A percentile compares a stretch with the other conserved stretches of the same genome.
These are phyloP conservation scores for Paxillus ammoniavirescens DNA, from an alignment of 768 basidiomycete genomes.

Conservation along the genomic window DNA sequence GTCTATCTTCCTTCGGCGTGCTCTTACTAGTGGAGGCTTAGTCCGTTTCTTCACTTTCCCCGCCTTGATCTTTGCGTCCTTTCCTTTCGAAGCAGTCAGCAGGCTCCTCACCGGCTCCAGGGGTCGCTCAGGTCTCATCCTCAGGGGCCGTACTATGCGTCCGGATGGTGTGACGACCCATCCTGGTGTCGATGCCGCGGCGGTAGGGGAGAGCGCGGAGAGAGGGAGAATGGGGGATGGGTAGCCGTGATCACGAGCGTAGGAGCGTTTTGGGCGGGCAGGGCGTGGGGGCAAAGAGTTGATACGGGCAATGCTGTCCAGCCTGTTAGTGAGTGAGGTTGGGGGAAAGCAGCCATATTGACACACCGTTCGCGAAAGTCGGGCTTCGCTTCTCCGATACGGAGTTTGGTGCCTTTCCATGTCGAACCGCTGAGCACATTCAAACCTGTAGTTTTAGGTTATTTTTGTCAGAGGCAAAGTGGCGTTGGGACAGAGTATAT, in stretches of 20 bases:
- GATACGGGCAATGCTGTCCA: conserved; percentile 11
- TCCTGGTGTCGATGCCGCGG: conserved; percentile 52
- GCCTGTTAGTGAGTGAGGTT: conserved; percentile 7
- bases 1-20: conserved; percentile 67
- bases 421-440: conserved; percentile 76
- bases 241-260: conserved; percentile 34
- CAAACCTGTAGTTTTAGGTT: conserved; percentile 46
- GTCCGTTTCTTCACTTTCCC: conserved; percentile 43
- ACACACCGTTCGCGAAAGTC: conserved; percentile 63
- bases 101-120: conserved; percentile 33
- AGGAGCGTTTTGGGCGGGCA: conserved; percentile 42
- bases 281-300: conserved; percentile 25
- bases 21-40: conserved; percentile 54
- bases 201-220: conserved; percentile 57
- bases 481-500: not conserved
- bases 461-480: not conserved
- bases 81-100: conserved; percentile 2
- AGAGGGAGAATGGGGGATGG: conserved; percentile 65
- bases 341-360: not conserved
- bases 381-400: conserved; percentile 81
- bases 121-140: conserved; percentile 69
- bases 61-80: conserved; percentile 20
- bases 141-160: conserved; percentile 61
- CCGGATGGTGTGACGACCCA: conserved; percentile 74
- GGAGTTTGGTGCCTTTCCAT: conserved; percentile 85